phyloP scores from a whole-genome alignment of 495 filamentous ascomycete genomes.

The Xylaria palmicola region DNA sequence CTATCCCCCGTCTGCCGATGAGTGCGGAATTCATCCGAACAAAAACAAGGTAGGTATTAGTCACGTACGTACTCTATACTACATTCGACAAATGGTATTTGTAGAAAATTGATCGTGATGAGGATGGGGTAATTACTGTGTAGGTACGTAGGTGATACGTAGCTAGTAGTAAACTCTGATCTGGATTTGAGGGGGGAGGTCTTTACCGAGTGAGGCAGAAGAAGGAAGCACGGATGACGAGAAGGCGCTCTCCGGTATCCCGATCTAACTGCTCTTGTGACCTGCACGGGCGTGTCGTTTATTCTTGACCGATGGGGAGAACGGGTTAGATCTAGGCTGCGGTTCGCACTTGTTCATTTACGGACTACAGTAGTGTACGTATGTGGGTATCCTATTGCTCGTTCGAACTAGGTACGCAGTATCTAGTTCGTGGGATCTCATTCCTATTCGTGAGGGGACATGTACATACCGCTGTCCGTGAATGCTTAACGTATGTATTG shows the following conservation, averaged over 20 bases:
- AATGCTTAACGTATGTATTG: background rate
- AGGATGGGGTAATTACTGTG: too few relatives aligned
- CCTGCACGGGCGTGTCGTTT: background rate
- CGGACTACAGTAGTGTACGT: too few relatives aligned
- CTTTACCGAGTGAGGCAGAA: background rate
- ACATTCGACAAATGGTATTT: background rate
- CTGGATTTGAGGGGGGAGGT: background rate
- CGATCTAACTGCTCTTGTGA: background rate
- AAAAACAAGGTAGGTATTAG: background rate
- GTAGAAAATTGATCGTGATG: too few relatives aligned
- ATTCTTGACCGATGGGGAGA: background rate
- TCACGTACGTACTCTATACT: background rate
- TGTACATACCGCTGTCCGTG: too few relatives aligned
- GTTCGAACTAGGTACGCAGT: background rate
- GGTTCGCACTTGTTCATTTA: background rate
- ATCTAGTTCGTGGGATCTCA: too few relatives aligned
- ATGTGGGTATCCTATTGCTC: too few relatives aligned
- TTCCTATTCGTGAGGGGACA: too few relatives aligned
- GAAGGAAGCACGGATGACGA: background rate
- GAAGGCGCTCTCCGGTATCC: background rate
- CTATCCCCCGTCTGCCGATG: background rate
- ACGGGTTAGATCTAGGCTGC: background rate
- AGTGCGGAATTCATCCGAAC: conserved; percentile 11
- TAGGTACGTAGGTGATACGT: background rate
- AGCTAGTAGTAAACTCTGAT: background rate